Conservation (phyloP, 2,329 filamentous ascomycete species). For the Colletotrichum caudatum region DNA sequence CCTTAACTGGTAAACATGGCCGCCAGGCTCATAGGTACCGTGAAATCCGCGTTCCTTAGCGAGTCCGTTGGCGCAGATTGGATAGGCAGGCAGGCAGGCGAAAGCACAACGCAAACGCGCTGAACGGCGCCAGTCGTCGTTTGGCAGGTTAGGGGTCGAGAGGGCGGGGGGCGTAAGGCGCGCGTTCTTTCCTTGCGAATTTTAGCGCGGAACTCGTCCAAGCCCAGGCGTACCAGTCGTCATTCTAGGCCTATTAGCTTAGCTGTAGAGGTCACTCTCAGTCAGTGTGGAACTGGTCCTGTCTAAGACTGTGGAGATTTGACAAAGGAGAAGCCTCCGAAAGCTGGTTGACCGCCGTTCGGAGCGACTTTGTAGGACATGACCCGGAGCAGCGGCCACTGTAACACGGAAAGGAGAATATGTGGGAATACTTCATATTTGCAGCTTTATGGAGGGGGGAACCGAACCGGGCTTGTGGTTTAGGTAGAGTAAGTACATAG, state of each 20-base stretch:
- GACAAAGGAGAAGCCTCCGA: conserved; percentile 17
- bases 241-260: conserved; percentile 30
- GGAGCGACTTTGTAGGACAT: neutral
- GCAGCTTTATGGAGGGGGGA: conserved; percentile 5
- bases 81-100: too few species aligned
- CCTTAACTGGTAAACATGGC: conserved; percentile 11
- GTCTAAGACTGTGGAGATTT: conserved; percentile 39
- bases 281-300: conserved; percentile 36
- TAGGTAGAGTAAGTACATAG: neutral
- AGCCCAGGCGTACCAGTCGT: conserved; percentile 18
- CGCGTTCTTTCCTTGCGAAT: conserved; percentile 27
- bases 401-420: neutral
- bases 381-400: neutral
- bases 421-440: neutral
- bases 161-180: neutral
- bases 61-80: conserved; percentile 27
- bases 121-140: conserved; percentile 14
- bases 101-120: conserved; percentile 14
- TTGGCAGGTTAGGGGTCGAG: conserved; percentile 6
- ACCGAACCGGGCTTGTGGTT: neutral
- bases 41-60: conserved; percentile 33
- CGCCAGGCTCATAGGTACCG: conserved; percentile 12
- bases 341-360: conserved; percentile 12
- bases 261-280: conserved; percentile 29
- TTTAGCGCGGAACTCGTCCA: conserved; percentile 22